These are phyloP conservation scores for Quercus dentata DNA, from an alignment of 306 rosid species.

Conservation along the genomic window DNA sequence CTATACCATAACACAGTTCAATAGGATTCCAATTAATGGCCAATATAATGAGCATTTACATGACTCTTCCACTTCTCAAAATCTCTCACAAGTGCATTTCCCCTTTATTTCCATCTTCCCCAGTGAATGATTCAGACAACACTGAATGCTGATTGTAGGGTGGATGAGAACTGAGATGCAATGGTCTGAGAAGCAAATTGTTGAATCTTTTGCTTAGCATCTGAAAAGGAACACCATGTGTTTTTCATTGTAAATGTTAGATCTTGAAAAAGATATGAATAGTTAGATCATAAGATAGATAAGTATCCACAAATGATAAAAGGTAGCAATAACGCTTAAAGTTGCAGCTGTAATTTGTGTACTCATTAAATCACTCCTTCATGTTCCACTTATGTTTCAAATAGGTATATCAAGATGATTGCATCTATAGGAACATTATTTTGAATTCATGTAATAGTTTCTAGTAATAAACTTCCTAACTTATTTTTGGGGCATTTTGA, in stretches of 20 bases:
- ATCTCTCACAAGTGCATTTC: constrained; percentile 26
- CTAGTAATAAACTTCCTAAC: neutral
- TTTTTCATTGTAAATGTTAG: neutral
- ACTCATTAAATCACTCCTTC: neutral
- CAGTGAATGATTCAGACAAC: constrained; percentile 50
- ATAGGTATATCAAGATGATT: neutral
- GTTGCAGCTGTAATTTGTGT: neutral
- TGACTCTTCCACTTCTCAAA: constrained; percentile 31
- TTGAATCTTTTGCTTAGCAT: constrained; percentile 92
- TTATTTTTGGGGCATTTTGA: neutral
- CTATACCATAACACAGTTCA: constrained; percentile 28
- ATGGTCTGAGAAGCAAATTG: constrained; percentile 85
- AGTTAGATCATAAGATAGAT: neutral
- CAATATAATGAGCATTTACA: constrained; percentile 52
- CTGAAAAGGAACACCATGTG: constrained; percentile 47
- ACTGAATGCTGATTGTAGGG: constrained; percentile 80
- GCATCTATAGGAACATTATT: neutral
- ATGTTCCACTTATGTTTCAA: neutral
- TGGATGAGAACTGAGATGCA: constrained; percentile 72
- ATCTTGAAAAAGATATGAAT: neutral
- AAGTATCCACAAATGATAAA: neutral
- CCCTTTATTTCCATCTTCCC: constrained; percentile 13
- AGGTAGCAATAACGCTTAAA: neutral
- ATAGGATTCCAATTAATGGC: constrained; percentile 22
- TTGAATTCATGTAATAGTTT: neutral